Conservation (phyloP, 202 grass and related monocot genomes). For the Musa balbisiana region DNA sequence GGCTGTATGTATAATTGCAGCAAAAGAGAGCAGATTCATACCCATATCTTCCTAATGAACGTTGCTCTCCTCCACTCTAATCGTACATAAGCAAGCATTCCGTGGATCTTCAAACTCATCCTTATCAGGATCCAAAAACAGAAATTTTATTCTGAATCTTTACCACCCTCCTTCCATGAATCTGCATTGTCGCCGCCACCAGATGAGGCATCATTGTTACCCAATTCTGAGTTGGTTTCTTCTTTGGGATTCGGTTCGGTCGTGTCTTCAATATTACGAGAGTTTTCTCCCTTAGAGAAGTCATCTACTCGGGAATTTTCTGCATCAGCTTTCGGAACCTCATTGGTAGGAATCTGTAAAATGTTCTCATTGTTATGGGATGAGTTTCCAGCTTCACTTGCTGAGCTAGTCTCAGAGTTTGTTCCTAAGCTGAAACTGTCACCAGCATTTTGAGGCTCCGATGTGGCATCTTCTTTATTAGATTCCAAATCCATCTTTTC, state of each 20-base stretch:
- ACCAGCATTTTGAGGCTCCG: background rate
- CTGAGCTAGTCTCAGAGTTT: no score
- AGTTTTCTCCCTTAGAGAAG: background rate
- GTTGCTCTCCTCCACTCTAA: background rate
- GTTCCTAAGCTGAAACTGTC: no score
- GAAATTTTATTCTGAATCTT: background rate
- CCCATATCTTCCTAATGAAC: background rate
- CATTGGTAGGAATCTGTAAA: background rate
- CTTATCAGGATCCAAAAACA: background rate
- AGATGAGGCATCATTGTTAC: no score
- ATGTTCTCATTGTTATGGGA: background rate
- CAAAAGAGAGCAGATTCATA: background rate
- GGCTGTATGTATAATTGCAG: background rate
- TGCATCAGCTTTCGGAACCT: background rate
- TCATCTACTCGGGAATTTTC: background rate
- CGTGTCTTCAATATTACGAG: background rate
- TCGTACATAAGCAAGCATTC: background rate
- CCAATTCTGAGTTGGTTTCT: background rate
- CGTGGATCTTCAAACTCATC: background rate
- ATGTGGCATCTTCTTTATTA: conserved; percentile 22
- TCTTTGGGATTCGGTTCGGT: background rate
- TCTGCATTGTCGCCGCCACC: background rate
- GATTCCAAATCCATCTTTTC: conserved; percentile 38
- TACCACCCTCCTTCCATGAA: background rate
- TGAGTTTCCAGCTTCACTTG: background rate